Evolutionary conservation across 2,329 filamentous ascomycete genomes (phyloP).

Genomic region (Simplicillium sp.): DNA sequence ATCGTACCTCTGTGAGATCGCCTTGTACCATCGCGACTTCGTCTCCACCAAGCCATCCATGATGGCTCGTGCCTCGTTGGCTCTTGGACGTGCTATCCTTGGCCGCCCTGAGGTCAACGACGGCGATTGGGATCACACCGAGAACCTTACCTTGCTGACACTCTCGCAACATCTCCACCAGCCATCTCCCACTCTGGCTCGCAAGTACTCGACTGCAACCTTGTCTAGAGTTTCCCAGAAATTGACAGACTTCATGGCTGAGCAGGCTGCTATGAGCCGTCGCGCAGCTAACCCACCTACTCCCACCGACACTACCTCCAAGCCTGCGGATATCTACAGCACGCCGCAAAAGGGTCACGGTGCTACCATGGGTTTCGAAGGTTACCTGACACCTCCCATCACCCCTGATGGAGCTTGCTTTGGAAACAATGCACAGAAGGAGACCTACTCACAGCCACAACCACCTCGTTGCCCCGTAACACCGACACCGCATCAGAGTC

Average conservation of each 20-base stretch:
- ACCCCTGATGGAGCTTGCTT: constrained; percentile 64
- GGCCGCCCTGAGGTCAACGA: constrained; percentile 68
- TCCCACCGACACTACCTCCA: constrained; percentile 45
- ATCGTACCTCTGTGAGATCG: constrained; percentile 88
- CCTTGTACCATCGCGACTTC: constrained; percentile 93
- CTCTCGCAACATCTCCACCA: constrained; percentile 51
- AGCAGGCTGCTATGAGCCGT: constrained; percentile 47
- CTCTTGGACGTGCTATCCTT: constrained; percentile 78
- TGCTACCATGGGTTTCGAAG: constrained; percentile 54
- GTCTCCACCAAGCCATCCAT: constrained; percentile 86
- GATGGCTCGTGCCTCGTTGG: constrained; percentile 80
- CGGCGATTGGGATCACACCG: constrained; percentile 66
- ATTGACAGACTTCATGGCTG: constrained; percentile 49
- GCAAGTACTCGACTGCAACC: constrained; percentile 48
- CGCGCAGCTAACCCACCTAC: constrained; percentile 45
- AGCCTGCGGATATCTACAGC: constrained; percentile 56
- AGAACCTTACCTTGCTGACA: constrained; percentile 55
- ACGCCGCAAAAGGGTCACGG: constrained; percentile 72
- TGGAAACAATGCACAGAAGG: constrained; percentile 33
- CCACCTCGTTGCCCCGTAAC: constrained; percentile 53
- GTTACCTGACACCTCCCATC: constrained; percentile 78
- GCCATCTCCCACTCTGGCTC: constrained; percentile 46
- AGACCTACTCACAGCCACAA: constrained; percentile 27
- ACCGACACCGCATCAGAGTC: constrained; percentile 43
- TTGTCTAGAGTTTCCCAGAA: constrained; percentile 44